Evolutionary conservation across 2,329 filamentous ascomycete genomes (phyloP).

Genomic region (Beauveria bassiana): DNA sequence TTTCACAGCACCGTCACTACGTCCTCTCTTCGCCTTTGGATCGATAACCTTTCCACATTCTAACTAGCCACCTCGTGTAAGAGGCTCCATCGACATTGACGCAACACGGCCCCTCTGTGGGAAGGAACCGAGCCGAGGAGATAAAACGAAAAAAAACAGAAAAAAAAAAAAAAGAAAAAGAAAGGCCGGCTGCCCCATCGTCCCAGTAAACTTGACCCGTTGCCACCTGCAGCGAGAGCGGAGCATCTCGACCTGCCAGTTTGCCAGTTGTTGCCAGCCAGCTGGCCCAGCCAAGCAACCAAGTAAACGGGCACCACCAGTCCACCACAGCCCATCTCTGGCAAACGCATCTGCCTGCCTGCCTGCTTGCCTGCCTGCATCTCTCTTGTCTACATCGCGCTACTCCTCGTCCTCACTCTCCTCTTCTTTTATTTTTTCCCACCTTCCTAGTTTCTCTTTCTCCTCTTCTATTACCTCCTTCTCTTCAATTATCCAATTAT

Average conservation of each 20-base stretch:
- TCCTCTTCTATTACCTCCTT: background rate
- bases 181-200: background rate
- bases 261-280: background rate
- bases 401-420: background rate
- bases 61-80: conserved; percentile 6
- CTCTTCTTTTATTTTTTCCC: background rate
- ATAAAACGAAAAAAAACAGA: background rate
- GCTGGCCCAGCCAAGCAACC: background rate
- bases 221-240: conserved; percentile 2
- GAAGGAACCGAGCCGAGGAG: background rate
- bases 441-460: background rate
- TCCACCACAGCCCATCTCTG: background rate
- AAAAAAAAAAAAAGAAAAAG: background rate
- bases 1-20: background rate
- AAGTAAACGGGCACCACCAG: background rate
- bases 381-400: background rate
- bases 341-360: conserved; percentile 2
- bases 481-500: background rate
- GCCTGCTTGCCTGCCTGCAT: background rate
- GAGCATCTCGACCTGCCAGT: conserved; percentile 3
- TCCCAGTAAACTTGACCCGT: background rate
- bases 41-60: background rate
- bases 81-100: conserved; percentile 2
- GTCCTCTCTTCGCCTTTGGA: background rate
- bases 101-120: conserved; percentile 1